Evolutionary conservation across 345 rosid species (phyloP), one percentile per base, ranked within the genome.

Genomic region (Brassica cretica): DNA sequence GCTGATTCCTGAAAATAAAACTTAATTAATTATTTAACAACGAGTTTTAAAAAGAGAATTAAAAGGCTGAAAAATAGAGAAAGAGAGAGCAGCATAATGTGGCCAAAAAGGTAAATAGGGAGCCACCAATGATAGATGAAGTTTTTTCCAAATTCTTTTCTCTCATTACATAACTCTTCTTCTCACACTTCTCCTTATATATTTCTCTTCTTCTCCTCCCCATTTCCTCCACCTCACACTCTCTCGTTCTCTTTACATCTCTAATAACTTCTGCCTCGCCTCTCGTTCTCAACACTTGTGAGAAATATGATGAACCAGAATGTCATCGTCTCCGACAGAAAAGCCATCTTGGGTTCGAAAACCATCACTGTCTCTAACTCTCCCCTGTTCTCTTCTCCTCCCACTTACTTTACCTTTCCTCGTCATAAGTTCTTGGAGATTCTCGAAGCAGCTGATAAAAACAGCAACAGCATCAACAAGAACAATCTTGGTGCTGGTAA

Each of bases 261-360:
- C 29, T 56, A 6, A 41, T 19, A n/a, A 12, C 35, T 6, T 56
- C 16, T n/a, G 27, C 61, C 76, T 56, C 53, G 12, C 19, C 29
- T 15, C 41, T 32, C 24, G 9, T 63, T 71, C 55, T 69, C 53
- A 60, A 35, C 73, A 76, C 85, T 78, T 79, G 66, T 46, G 51
- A 30, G 30, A 30, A 78, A 66, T 61, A 90, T 90, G 98, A 90
- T 87, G 10, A 87, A 90, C 88, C 91, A 89, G 35, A 93, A 88
- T 87, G 89, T 86, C 78, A 76, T 88, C 65, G 75, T 87, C 51
- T 77, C 96, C 15, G 95, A 87, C 70, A 44, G 82, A 24, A 82
- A 84, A 59, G 70, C 89, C 9, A 58, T 74, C 65, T 78, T 84
- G 66, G 85, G 83, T 41, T 51, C 86, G 18, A 73, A 84, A 27